Evolutionary conservation across 805 yeast genomes (phyloP), one percentile per base, ranked within the genome.

Genomic region (Lipomyces lipofer): DNA sequence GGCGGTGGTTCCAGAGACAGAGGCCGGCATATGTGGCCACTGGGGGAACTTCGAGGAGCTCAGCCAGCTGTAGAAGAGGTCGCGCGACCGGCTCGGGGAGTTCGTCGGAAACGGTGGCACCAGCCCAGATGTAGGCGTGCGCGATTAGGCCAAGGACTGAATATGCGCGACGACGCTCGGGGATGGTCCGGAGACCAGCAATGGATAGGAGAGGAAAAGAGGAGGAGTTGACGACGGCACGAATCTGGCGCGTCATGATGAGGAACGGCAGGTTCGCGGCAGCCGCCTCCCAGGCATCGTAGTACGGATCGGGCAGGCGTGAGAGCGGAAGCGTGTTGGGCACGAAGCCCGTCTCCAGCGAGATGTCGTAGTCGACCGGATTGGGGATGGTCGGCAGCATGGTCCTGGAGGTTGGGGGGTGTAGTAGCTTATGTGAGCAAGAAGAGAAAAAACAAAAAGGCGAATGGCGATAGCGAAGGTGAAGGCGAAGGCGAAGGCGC

Each of bases 81-180:
- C 74, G 70, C 1, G 96, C 85, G 21, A 91, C 65, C 57, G 80
- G 81, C 45, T 67, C 71, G 0, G 97, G 97, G 13, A 92, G 69
- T 39, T 70, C 73, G n/a, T 58, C 59, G 35, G 72, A 69, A 15
- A 95, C 86, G 44, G 69, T 68, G 51, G 81, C 82, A 19, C 80
- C 81, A 1, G 88, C 85, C 98, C 98, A 91, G 22, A 91, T 83
- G 67, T 91, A 91, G 1, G 94, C 95, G 69, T 91, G 96, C 1
- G 89, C 79, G 43, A 92, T 69, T 65, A 90, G 91, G 10, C 92
- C 84, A 27, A 91, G 74, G 2, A 89, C 73, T 15, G 86, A 82
- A 69, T 87, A 87, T 0, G 97, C 97, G 63, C 97, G 77, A 67
- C 95, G 78, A 66, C 77, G 76, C 61, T 88, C 84, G 9, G 74